Conservation (phyloP, 2,329 filamentous ascomycete species). For the Cladophialophora yegresii region DNA sequence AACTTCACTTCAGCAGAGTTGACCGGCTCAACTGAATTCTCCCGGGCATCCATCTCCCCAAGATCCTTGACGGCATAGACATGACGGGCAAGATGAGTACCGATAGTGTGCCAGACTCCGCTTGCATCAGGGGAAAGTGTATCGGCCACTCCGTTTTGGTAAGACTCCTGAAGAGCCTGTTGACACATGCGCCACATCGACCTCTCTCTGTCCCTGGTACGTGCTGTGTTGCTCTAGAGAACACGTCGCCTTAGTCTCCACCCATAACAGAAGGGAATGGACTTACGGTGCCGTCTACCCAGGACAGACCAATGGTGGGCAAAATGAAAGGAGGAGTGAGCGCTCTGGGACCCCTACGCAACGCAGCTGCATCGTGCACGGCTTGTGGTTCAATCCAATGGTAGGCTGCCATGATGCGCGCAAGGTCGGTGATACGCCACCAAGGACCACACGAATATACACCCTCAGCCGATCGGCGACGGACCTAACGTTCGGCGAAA, state of each 20-base stretch:
- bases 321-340: slow-evolving; percentile 18
- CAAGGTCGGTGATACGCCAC: slow-evolving; percentile 22
- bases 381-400: slow-evolving; percentile 26
- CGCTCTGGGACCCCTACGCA: slow-evolving; percentile 6
- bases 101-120: slow-evolving; percentile 13
- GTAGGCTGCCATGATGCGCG: slow-evolving; percentile 21
- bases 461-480: slow-evolving; percentile 9
- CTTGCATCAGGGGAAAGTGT: slow-evolving; percentile 3
- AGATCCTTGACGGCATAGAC: slow-evolving; percentile 18
- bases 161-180: slow-evolving; percentile 8
- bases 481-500: slow-evolving; percentile 28
- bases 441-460: slow-evolving; percentile 17
- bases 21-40: slow-evolving; percentile 1
- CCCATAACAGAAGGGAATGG: background rate
- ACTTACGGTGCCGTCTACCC: slow-evolving; percentile 1
- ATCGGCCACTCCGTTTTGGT: slow-evolving; percentile 4
- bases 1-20: background rate
- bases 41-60: background rate
- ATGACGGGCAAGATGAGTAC: background rate
- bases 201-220: background rate
- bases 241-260: background rate
- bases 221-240: background rate
- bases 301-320: slow-evolving; percentile 11
- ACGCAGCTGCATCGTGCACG: slow-evolving; percentile 9
- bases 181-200: slow-evolving; percentile 15